A percentile compares a stretch with the other conserved stretches of the same genome.
Conservation (phyloP, 2,329 filamentous ascomycete genomes). For the Septoria petroselini region DNA sequence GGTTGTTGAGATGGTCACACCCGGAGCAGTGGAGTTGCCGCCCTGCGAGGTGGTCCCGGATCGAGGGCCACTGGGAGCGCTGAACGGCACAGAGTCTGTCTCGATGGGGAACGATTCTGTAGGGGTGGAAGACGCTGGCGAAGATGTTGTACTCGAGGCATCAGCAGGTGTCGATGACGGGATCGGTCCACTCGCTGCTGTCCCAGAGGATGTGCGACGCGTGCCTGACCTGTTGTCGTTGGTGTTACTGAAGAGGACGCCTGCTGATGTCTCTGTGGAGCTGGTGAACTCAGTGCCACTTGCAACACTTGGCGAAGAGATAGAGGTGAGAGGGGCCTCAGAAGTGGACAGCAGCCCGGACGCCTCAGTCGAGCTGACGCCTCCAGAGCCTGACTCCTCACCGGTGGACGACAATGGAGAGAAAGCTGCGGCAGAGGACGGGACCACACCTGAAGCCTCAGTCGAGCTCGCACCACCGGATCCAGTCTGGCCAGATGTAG, state of each 20-base stretch:
- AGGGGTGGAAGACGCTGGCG: too few relatives aligned
- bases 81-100: slow-evolving; percentile 9
- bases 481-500: slow-evolving; percentile 11
- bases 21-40: slow-evolving; percentile 4
- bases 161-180: slow-evolving; percentile 1
- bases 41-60: slow-evolving; percentile 3
- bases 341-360: slow-evolving; percentile 15
- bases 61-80: slow-evolving; percentile 11
- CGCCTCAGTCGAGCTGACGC: slow-evolving; percentile 16
- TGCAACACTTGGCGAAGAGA: slow-evolving; percentile 12
- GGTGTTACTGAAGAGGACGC: slow-evolving; percentile 13
- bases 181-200: not conserved
- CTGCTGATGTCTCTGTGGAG: slow-evolving; percentile 13
- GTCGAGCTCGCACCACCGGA: slow-evolving; percentile 11
- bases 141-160: not conserved
- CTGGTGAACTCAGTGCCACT: slow-evolving; percentile 13
- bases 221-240: slow-evolving; percentile 15
- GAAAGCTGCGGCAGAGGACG: not conserved
- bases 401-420: slow-evolving; percentile 19
- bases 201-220: not conserved
- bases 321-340: slow-evolving; percentile 9
- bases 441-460: slow-evolving; percentile 10
- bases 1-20: not conserved
- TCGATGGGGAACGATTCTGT: not conserved
- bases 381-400: slow-evolving; percentile 10